Base-by-base conservation (phyloP, 345 rosid genomes). In the Salix suchowensis region DNA sequence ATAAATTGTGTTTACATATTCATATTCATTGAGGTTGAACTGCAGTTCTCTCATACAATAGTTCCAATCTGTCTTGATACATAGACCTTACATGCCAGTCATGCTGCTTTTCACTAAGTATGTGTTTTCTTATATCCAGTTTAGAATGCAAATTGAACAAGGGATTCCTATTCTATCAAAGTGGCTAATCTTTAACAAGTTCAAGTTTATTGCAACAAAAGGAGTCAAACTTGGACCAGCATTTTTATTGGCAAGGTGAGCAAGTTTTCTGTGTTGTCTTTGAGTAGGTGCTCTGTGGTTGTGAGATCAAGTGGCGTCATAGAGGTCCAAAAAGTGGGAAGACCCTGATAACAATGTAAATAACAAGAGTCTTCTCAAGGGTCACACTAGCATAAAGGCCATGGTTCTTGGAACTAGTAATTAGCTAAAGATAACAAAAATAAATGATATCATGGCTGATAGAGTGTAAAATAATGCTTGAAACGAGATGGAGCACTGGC, bases 131-230 rank as follows among this genome's bases (percentile, higher is more conserved):
- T 79, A 14, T 80, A 81, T 82, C 52, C 96, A 95, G 98, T 83
- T 89, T 75, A 89, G 88, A 68, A 86, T 95, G 89, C 93, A 89
- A 85, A 90, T 91, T 78, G 98, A 95, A 77, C 98, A 95, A 86
- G 98, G 98, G 69, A 88, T 93, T 82, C 98, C 98, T 6, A 88
- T 93, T 84, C 85, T 93, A 54, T 89, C 97, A 16, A 93, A 85
- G 86, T 95, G 98, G 98, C 85, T 91, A 74, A 89, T 91, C 84
- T 95, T 95, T 86, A 95, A 95, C 73, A 88, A 92, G 65, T 92
- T 95, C 86, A 95, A 95, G 83, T 90, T 93, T 83, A 82, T 86
- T 7, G 94, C 92, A 62, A 90, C 94, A 42, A 91, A 90, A 80
- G 98, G 98, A 71, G 79, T 93, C 78, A 93, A 91, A 80, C 76